Percentiles rank a stretch among this genome's conserved stretches.
These are phyloP conservation scores for Polytrichum commune DNA, from an alignment of 225 moss, liverwort and hornwort genomes.

Conservation along the genomic window DNA sequence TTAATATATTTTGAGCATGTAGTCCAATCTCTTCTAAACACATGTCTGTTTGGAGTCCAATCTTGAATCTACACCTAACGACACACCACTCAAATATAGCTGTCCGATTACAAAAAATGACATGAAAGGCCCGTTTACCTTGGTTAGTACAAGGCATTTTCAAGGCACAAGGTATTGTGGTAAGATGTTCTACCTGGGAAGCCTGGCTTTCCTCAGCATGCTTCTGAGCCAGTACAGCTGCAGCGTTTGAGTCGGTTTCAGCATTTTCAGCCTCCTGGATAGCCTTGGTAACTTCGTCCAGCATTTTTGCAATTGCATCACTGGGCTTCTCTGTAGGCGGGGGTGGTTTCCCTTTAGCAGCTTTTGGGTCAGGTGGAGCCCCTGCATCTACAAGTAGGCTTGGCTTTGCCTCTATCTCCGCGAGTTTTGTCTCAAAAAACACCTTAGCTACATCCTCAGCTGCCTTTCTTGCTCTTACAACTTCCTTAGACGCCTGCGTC, in stretches of 20 bases:
- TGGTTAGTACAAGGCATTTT: too few relatives aligned
- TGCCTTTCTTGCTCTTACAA: conserved; percentile 28
- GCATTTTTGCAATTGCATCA: conserved; percentile 45
- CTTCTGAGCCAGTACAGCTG: conserved; percentile 62
- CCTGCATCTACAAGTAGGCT: conserved; percentile 1
- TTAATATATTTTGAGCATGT: too few relatives aligned
- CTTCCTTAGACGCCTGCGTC: conserved; percentile 34
- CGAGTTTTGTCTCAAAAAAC: conserved; percentile 55
- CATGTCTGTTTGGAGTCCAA: too few relatives aligned
- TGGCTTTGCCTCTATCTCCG: conserved; percentile 48
- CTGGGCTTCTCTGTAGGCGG: conserved; percentile 11
- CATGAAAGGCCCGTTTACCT: too few relatives aligned
- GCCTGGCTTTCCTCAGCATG: conserved; percentile 42
- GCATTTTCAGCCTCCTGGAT: conserved; percentile 37
- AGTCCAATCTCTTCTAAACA: too few relatives aligned
- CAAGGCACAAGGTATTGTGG: too few relatives aligned
- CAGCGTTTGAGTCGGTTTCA: conserved; percentile 21
- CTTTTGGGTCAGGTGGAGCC: not conserved
- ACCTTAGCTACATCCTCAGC: conserved; percentile 55
- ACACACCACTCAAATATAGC: too few relatives aligned
- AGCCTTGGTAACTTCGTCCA: conserved; percentile 75
- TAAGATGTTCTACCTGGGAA: not conserved
- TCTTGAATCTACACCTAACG: too few relatives aligned
- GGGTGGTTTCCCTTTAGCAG: conserved; percentile 15
- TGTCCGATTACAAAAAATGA: too few relatives aligned